Percentiles rank a stretch among this genome's conserved stretches.
These are phyloP conservation scores for Mycogone perniciosa DNA, from an alignment of 2,329 filamentous ascomycete genomes.

Conservation along the genomic window DNA sequence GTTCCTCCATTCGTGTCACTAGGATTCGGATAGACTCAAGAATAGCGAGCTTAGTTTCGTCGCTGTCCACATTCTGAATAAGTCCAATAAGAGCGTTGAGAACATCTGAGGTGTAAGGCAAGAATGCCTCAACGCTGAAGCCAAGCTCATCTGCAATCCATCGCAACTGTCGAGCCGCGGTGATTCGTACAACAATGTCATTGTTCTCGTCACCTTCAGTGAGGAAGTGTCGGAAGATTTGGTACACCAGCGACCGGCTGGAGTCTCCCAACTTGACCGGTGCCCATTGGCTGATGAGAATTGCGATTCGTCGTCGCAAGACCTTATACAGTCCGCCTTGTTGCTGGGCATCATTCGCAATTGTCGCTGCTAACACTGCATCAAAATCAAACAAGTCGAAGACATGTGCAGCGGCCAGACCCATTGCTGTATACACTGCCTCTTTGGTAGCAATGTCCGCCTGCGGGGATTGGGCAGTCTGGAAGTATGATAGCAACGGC, in stretches of 20 bases:
- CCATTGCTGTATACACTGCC: slow-evolving; percentile 89
- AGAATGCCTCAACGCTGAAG: slow-evolving; percentile 67
- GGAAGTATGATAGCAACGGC: slow-evolving; percentile 77
- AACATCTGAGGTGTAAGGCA: slow-evolving; percentile 69
- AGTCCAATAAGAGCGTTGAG: slow-evolving; percentile 68
- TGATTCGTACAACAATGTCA: slow-evolving; percentile 86
- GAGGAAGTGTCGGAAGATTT: slow-evolving; percentile 83
- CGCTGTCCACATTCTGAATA: slow-evolving; percentile 71
- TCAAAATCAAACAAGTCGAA: slow-evolving; percentile 76
- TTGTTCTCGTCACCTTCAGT: slow-evolving; percentile 72
- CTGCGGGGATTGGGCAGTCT: slow-evolving; percentile 61
- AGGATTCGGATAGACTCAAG: slow-evolving; percentile 79
- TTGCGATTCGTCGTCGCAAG: slow-evolving; percentile 78
- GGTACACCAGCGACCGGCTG: slow-evolving; percentile 70
- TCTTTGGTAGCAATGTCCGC: slow-evolving; percentile 78
- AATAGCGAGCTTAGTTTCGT: slow-evolving; percentile 86
- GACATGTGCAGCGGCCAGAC: slow-evolving; percentile 73
- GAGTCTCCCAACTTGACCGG: slow-evolving; percentile 64
- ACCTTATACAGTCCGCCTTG: slow-evolving; percentile 63
- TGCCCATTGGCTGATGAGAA: slow-evolving; percentile 86
- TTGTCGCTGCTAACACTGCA: slow-evolving; percentile 63
- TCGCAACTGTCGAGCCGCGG: slow-evolving; percentile 78
- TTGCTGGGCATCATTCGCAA: slow-evolving; percentile 71
- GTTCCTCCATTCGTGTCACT: slow-evolving; percentile 73
- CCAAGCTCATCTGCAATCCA: slow-evolving; percentile 77